A percentile compares a stretch with the other conserved stretches of the same genome.
Conservation (phyloP, 169 alveolate species). For the Amoebophrya sp. region DNA sequence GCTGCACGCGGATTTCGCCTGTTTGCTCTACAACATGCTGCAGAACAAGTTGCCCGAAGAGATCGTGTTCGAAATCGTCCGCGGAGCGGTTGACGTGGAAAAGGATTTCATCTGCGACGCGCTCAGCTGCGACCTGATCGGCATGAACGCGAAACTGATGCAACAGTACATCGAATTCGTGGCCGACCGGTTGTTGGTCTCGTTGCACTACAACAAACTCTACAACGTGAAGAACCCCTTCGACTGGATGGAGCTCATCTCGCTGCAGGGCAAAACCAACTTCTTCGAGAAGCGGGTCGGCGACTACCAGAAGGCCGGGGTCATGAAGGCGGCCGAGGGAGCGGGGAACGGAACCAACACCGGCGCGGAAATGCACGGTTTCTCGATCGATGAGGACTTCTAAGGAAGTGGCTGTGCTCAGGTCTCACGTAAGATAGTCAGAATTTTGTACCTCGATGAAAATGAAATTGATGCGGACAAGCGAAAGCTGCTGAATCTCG, state of each 20-base stretch:
- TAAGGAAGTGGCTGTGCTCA: conserved; percentile 19
- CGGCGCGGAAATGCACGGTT: conserved; percentile 35
- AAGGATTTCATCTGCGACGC: conserved; percentile 91
- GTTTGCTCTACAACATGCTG: conserved; percentile 85
- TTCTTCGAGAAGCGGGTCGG: conserved; percentile 98
- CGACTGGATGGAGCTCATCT: conserved; percentile 98
- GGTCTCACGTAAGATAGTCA: too few species aligned
- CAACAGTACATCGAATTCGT: conserved; percentile 92
- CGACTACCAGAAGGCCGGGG: conserved; percentile 96
- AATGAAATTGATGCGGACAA: too few species aligned
- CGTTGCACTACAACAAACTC: conserved; percentile 85
- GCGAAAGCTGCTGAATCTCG: too few species aligned
- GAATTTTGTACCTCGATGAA: too few species aligned
- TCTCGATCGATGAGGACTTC: conserved; percentile 57
- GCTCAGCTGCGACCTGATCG: conserved; percentile 93
- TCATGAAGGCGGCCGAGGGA: conserved; percentile 71
- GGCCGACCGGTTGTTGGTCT: conserved; percentile 91
- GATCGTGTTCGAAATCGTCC: conserved; percentile 82
- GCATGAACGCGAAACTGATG: conserved; percentile 94
- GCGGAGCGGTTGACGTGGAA: conserved; percentile 95
- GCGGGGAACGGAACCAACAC: conserved; percentile 45
- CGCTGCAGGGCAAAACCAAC: conserved; percentile 95
- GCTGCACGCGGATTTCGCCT: conserved; percentile 97
- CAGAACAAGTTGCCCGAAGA: conserved; percentile 72
- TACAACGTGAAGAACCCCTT: conserved; percentile 90